Evolutionary conservation across 768 basidiomycete species (phyloP).

Genomic region (Peribolospora kevripleyi): DNA sequence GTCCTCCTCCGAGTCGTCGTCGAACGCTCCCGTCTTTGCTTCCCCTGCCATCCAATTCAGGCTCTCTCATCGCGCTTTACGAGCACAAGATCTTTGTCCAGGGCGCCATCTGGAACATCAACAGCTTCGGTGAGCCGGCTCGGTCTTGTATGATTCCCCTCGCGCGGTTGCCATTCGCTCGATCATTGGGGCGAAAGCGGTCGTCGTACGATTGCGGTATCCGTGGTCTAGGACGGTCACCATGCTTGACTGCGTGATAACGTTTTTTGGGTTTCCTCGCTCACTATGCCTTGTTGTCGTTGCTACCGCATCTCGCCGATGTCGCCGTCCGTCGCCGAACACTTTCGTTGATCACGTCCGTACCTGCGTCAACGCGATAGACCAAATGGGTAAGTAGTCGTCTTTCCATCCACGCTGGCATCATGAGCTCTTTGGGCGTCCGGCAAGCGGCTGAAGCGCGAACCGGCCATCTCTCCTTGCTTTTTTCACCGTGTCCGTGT

Average conservation of each 20-base stretch:
- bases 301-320: too few species aligned
- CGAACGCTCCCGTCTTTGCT: neutral
- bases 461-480: neutral
- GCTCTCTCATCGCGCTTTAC: slow-evolving; percentile 66
- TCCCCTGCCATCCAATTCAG: slow-evolving; percentile 13
- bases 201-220: neutral
- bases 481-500: neutral
- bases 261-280: neutral
- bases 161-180: neutral
- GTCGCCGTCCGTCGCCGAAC: too few species aligned
- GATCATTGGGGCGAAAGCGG: too few species aligned
- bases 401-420: neutral
- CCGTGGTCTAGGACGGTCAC: neutral
- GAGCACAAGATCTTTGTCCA: slow-evolving; percentile 99
- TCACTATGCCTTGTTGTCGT: too few species aligned
- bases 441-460: too few species aligned
- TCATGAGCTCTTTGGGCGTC: neutral
- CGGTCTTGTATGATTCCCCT: too few species aligned
- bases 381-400: slow-evolving; percentile 83
- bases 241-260: neutral
- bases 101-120: slow-evolving; percentile 94
- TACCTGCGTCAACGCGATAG: slow-evolving; percentile 21
- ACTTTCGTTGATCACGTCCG: neutral
- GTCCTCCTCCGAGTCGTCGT: neutral
- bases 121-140: slow-evolving; percentile 72